Conservation (phyloP, 2,329 filamentous ascomycete genomes). For the Fusarium devonianum region DNA sequence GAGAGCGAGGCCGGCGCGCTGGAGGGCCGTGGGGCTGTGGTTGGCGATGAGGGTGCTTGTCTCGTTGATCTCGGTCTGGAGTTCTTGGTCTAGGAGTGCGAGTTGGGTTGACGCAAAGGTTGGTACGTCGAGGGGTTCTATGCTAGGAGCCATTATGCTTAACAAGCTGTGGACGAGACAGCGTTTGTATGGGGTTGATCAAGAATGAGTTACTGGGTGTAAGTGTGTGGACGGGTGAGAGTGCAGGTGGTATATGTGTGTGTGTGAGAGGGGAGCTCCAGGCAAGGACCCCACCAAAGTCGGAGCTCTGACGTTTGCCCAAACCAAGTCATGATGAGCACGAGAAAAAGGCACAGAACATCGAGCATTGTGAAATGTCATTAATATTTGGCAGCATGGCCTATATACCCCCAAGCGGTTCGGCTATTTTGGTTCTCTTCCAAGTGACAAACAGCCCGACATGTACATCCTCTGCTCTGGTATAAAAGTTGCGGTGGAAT, state of each 20-base stretch:
- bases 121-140: constrained; percentile 64
- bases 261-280: constrained; percentile 18
- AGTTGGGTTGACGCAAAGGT: constrained; percentile 77
- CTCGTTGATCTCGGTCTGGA: constrained; percentile 74
- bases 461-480: constrained; percentile 5
- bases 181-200: no score
- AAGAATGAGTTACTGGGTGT: constrained; percentile 1
- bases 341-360: not conserved
- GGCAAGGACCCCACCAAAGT: constrained; percentile 34
- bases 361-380: not conserved
- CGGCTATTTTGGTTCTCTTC: not conserved
- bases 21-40: constrained; percentile 72
- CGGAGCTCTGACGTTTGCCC: constrained; percentile 19
- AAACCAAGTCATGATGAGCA: constrained; percentile 9
- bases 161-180: no score
- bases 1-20: constrained; percentile 80
- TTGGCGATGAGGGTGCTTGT: constrained; percentile 71
- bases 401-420: not conserved
- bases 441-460: not conserved
- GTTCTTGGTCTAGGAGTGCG: constrained; percentile 72
- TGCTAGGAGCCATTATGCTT: constrained; percentile 48
- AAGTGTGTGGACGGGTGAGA: constrained; percentile 9
- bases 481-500: constrained; percentile 31
- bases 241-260: constrained; percentile 24
- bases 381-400: not conserved